Conservation (phyloP, 2,329 filamentous ascomycete genomes). For the Chaetomiaceae sp. region DNA sequence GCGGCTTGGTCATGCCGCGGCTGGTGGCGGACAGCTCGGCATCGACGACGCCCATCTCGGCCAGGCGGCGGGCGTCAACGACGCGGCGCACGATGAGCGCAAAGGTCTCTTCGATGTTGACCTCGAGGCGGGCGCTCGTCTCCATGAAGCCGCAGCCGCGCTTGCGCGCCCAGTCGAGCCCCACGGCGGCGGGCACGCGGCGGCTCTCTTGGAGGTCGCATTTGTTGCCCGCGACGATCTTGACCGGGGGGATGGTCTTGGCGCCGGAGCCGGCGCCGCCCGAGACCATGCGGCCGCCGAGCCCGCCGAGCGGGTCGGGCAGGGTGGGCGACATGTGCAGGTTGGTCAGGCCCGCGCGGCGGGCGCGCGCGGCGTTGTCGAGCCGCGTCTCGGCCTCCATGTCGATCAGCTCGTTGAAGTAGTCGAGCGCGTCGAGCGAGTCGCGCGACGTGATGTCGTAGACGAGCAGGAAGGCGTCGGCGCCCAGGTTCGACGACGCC, state of each 20-base stretch:
- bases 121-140: slow-evolving; percentile 76
- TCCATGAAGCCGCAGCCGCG: slow-evolving; percentile 83
- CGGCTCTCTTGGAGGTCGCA: slow-evolving; percentile 70
- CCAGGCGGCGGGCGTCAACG: slow-evolving; percentile 50
- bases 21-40: slow-evolving; percentile 39
- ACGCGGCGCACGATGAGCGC: slow-evolving; percentile 62
- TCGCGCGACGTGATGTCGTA: slow-evolving; percentile 75
- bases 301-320: slow-evolving; percentile 15
- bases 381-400: slow-evolving; percentile 70
- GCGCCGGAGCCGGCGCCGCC: slow-evolving; percentile 34
- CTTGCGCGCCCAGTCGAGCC: slow-evolving; percentile 71
- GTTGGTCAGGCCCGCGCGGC: slow-evolving; percentile 36
- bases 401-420: slow-evolving; percentile 79
- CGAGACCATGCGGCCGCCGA: neutral
- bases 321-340: slow-evolving; percentile 30
- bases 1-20: slow-evolving; percentile 53
- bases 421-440: slow-evolving; percentile 66
- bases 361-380: slow-evolving; percentile 55
- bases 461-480: slow-evolving; percentile 79
- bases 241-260: slow-evolving; percentile 64
- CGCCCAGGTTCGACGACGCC: slow-evolving; percentile 71
- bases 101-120: slow-evolving; percentile 88
- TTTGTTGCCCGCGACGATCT: slow-evolving; percentile 83
- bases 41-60: slow-evolving; percentile 42
- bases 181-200: slow-evolving; percentile 63